Evolutionary conservation across 139 green algal genomes (phyloP).

Genomic region (Coccomyxa sp.): DNA sequence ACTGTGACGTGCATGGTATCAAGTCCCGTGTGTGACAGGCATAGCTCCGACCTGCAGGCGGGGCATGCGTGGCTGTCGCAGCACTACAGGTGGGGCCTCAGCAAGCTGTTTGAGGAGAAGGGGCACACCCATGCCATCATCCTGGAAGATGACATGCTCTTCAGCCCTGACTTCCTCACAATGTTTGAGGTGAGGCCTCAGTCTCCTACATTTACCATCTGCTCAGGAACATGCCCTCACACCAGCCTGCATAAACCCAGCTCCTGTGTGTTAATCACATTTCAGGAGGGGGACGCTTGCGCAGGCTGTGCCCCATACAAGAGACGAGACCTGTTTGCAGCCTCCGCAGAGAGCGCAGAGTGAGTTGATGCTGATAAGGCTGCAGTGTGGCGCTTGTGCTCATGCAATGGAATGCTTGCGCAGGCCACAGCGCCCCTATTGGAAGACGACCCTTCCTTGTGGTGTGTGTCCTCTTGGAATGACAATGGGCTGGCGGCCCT

Average conservation of each 20-base stretch:
- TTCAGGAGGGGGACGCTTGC: too few species aligned
- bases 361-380: too few species aligned
- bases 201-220: too few species aligned
- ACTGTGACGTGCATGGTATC: neutral
- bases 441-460: conserved; percentile 38
- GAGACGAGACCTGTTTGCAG: too few species aligned
- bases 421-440: conserved; percentile 35
- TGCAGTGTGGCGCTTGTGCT: too few species aligned
- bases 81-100: conserved; percentile 43
- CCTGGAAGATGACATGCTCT: conserved; percentile 52
- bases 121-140: conserved; percentile 38
- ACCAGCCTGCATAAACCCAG: too few species aligned
- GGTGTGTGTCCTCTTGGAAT: conserved; percentile 53
- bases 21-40: too few species aligned
- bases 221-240: too few species aligned
- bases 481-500: conserved; percentile 43
- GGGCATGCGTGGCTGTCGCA: conserved; percentile 39
- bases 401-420: neutral
- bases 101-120: conserved; percentile 21
- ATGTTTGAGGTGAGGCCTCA: conserved; percentile 9
- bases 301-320: too few species aligned
- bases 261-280: too few species aligned
- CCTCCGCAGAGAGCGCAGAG: too few species aligned
- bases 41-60: conserved; percentile 16
- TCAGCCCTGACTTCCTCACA: conserved; percentile 43